A percentile compares a stretch with the other conserved stretches of the same genome.
Evolutionary conservation across 352 stramenopile species (phyloP).

Genomic region (Pythium dissotocum): DNA sequence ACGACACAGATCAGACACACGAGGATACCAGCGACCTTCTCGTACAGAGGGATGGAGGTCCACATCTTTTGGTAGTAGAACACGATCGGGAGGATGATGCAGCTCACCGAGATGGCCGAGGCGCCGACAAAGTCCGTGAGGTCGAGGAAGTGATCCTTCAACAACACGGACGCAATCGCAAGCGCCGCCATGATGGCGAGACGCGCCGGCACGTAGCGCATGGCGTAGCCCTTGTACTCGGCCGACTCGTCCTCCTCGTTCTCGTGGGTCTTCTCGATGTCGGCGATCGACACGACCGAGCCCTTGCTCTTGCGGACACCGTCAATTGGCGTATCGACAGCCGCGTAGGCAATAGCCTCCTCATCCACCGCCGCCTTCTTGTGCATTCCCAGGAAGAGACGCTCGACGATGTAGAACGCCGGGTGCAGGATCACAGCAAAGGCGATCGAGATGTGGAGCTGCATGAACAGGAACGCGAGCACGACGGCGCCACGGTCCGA

Average conservation of each 20-base stretch:
- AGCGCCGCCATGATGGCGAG: conserved; percentile 50
- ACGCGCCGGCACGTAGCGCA: conserved; percentile 47
- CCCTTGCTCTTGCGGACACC: conserved; percentile 20
- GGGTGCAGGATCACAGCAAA: background rate
- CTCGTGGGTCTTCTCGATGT: conserved; percentile 24
- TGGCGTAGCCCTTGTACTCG: conserved; percentile 27
- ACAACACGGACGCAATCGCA: conserved; percentile 12
- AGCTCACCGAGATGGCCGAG: conserved; percentile 48
- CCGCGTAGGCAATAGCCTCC: conserved; percentile 16
- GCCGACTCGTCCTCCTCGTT: conserved; percentile 18
- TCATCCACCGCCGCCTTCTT: conserved; percentile 20
- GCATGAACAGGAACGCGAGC: background rate
- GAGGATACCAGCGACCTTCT: conserved; percentile 32
- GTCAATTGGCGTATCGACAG: conserved; percentile 12
- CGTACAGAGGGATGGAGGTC: conserved; percentile 39
- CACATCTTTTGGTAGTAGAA: conserved; percentile 73
- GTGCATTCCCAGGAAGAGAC: background rate
- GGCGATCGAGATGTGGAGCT: background rate
- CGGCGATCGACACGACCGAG: conserved; percentile 29
- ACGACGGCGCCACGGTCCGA: background rate
- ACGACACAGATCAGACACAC: conserved; percentile 42
- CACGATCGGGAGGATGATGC: conserved; percentile 61
- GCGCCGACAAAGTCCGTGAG: conserved; percentile 66
- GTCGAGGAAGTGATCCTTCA: conserved; percentile 52
- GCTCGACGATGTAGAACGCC: background rate